Evolutionary conservation across 352 stramenopile species (phyloP).

Genomic region (Pythium folliculosum): DNA sequence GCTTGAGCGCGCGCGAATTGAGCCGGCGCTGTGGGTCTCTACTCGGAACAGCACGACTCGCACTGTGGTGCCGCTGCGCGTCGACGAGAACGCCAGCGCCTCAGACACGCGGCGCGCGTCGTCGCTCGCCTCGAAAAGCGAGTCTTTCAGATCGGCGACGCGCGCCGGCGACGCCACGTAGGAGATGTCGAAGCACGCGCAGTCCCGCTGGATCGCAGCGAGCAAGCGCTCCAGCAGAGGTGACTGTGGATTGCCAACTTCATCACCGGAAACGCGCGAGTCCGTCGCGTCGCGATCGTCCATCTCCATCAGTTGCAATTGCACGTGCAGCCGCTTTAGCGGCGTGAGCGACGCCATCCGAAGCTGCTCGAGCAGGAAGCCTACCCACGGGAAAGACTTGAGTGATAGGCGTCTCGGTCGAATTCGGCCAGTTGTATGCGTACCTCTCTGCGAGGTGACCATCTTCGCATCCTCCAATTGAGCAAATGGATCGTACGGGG

Average conservation of each 20-base stretch:
- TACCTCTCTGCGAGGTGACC: slow-evolving; percentile 35
- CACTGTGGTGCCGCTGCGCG: slow-evolving; percentile 28
- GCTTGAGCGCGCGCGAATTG: slow-evolving; percentile 31
- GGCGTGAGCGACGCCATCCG: slow-evolving; percentile 21
- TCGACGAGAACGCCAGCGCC: slow-evolving; percentile 57
- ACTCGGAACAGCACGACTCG: slow-evolving; percentile 36
- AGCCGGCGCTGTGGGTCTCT: background rate
- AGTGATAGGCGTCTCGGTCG: background rate
- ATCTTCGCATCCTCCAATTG: slow-evolving; percentile 23
- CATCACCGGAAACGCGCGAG: background rate
- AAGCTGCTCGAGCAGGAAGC: slow-evolving; percentile 49
- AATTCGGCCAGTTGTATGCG: too few relatives aligned
- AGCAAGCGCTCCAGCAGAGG: slow-evolving; percentile 3
- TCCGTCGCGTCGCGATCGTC: background rate
- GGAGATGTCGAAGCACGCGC: slow-evolving; percentile 46
- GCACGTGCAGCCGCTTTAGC: slow-evolving; percentile 42
- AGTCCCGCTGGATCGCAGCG: slow-evolving; percentile 17
- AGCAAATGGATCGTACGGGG: background rate
- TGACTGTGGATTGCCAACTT: background rate
- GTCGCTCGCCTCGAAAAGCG: slow-evolving; percentile 35
- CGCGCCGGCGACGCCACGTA: slow-evolving; percentile 34
- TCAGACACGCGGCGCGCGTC: slow-evolving; percentile 13
- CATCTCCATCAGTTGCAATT: slow-evolving; percentile 42
- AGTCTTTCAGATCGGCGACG: slow-evolving; percentile 32
- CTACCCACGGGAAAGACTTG: slow-evolving; percentile 22